phyloP scores from a whole-genome alignment of 2,329 filamentous ascomycete genomes.

The Monilinia polystroma region DNA sequence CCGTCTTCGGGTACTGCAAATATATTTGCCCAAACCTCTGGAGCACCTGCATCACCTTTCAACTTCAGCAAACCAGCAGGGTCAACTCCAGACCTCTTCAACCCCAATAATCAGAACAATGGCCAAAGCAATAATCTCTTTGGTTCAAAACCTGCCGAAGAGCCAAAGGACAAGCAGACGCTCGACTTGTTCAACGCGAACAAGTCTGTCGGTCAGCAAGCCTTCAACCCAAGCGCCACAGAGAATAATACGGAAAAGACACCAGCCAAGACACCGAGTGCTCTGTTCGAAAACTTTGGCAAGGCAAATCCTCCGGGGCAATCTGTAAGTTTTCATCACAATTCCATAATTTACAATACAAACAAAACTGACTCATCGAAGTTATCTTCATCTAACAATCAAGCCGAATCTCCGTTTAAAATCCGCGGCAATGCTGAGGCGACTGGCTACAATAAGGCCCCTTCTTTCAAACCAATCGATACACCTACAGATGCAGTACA shows the following conservation, averaged over 20 bases:
- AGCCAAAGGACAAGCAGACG: slow-evolving; percentile 14
- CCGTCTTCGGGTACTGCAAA: background rate
- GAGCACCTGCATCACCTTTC: background rate
- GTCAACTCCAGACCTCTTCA: slow-evolving; percentile 13
- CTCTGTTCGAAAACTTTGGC: slow-evolving; percentile 15
- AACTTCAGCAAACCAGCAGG: background rate
- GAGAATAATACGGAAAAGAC: background rate
- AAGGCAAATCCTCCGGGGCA: background rate
- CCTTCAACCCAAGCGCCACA: slow-evolving; percentile 4
- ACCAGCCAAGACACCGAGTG: slow-evolving; percentile 2
- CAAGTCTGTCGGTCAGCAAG: background rate
- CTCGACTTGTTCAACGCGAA: slow-evolving; percentile 5
- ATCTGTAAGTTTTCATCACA: background rate
- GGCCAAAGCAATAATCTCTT: slow-evolving; percentile 14
- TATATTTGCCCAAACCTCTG: background rate
- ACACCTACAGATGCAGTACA: slow-evolving; percentile 27
- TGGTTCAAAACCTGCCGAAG: slow-evolving; percentile 10
- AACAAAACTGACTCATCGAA: background rate
- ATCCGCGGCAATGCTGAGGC: slow-evolving; percentile 17
- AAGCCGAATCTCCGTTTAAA: slow-evolving; percentile 1
- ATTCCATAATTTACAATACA: background rate
- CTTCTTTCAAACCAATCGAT: slow-evolving; percentile 27
- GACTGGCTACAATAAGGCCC: slow-evolving; percentile 6
- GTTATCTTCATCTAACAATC: background rate
- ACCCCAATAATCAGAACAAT: slow-evolving; percentile 7